Percentiles rank a stretch among this genome's conserved stretches.
Conservation (phyloP, 805 yeast species). For the Yamadazyma scolyti region DNA sequence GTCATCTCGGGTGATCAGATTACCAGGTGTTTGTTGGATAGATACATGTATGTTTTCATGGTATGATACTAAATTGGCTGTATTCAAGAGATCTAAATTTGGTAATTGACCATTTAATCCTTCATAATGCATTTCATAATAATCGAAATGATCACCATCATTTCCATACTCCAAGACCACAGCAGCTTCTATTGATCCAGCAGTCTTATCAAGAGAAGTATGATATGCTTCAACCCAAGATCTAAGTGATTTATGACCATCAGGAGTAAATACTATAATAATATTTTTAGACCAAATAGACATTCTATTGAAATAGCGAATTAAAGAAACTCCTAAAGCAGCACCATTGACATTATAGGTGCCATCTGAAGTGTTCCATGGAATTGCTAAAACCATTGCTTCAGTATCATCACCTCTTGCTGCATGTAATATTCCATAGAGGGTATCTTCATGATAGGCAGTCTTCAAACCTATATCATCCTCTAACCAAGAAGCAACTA, state of each 20-base stretch:
- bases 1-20: constrained; percentile 42
- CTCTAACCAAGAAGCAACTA: constrained; percentile 53
- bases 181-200: constrained; percentile 93
- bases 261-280: constrained; percentile 76
- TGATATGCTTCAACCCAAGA: constrained; percentile 96
- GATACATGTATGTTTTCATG: constrained; percentile 74
- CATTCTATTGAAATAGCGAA: constrained; percentile 79
- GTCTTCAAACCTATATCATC: constrained; percentile 71
- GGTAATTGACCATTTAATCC: constrained; percentile 97
- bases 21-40: constrained; percentile 55
- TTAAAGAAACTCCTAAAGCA: constrained; percentile 65
- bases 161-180: constrained; percentile 76
- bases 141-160: constrained; percentile 63
- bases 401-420: constrained; percentile 97
- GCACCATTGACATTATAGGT: constrained; percentile 76
- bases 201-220: constrained; percentile 76
- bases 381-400: constrained; percentile 85
- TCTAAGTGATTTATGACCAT: constrained; percentile 64
- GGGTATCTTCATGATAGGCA: constrained; percentile 29
- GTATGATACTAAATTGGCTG: constrained; percentile 67
- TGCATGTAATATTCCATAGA: constrained; percentile 84
- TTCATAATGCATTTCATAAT: constrained; percentile 70
- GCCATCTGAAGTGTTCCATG: constrained; percentile 72
- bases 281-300: constrained; percentile 95
- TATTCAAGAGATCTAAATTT: constrained; percentile 82